Base-by-base conservation (phyloP, 768 basidiomycete genomes). In the Pleurotus djamor region DNA sequence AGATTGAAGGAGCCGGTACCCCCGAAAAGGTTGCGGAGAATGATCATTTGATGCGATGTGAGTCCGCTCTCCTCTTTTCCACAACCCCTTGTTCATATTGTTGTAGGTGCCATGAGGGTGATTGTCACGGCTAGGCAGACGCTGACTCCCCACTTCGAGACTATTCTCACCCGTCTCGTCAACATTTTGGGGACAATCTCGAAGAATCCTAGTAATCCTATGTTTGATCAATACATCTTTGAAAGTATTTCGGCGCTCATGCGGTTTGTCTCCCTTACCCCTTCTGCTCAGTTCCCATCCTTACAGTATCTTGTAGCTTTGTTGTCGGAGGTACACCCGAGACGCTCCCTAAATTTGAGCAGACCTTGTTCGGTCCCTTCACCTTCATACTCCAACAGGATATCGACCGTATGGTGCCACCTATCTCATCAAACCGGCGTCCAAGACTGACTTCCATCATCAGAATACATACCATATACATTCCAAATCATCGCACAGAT, bases 401-500 rank as follows among this genome's bases (percentile, higher is more conserved):
- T 64, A 94, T 98, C 43, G 89, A 95, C 61, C 94, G 95, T 96
- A 67, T 64, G 88, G 38, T 8, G 48, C 36, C 48, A 28, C 13
- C 45, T 16, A 36, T 49, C 13, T 58, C 35, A 12, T 45, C 54
- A 51, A n/a, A n/a, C 8, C 52, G 54, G 10, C 50, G 17, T 49
- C 33, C 32, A 62, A 17, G 59, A 12, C 48, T 38, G 34, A 10
- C 36, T 43, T n/a, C 37, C 43, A 10, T 7, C 21, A 28, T 21
- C 3, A 95, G 96, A 98, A 76, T 98, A 97, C 69, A 88, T 98
- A 49, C 96, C 97, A 4, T 99, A 97, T 70, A 91, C 92, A 57
- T 98, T 98, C 81, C 97, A 99, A 69, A 84, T 99, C 64, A 85
- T 98, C 48, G 90, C 95, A 0, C 97, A 98, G 68, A 94, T 99